These are phyloP conservation scores for Coemansia guatemalensis DNA, from an alignment of 192 early-diverging fungal species.

Conservation along the genomic window DNA sequence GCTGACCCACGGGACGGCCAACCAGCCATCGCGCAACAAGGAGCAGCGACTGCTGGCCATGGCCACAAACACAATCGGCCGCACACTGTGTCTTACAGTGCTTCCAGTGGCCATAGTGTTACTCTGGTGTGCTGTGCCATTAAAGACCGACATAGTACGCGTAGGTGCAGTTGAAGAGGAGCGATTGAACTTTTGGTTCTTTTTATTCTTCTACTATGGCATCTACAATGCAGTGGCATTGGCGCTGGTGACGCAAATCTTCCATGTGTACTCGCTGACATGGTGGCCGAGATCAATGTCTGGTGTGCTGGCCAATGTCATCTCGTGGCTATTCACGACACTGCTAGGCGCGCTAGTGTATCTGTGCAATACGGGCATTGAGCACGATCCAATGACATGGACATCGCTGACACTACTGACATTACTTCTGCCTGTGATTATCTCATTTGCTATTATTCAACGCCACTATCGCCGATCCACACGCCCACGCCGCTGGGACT, in stretches of 20 bases:
- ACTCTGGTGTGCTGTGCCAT: constrained; percentile 60
- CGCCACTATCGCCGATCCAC: constrained; percentile 47
- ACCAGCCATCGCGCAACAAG: constrained; percentile 8
- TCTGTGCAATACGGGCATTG: constrained; percentile 53
- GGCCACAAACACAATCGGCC: constrained; percentile 47
- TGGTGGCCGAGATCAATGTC: constrained; percentile 75
- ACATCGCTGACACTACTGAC: constrained; percentile 69
- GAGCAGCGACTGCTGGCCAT: constrained; percentile 44
- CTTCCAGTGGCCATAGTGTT: constrained; percentile 57
- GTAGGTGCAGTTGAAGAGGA: constrained; percentile 5
- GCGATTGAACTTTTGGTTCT: constrained; percentile 76
- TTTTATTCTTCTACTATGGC: constrained; percentile 75
- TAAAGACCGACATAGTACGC: constrained; percentile 43
- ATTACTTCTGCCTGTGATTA: constrained; percentile 66
- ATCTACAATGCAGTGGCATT: constrained; percentile 72
- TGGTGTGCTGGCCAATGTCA: constrained; percentile 60
- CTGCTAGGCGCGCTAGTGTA: constrained; percentile 61
- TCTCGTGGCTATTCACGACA: constrained; percentile 67
- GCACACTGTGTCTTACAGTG: constrained; percentile 49
- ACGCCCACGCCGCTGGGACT: constrained; percentile 19
- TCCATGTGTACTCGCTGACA: constrained; percentile 74
- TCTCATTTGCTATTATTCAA: constrained; percentile 62
- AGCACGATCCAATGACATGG: constrained; percentile 64
- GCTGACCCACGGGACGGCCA: background rate
- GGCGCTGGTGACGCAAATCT: constrained; percentile 72